Evolutionary conservation across 805 yeast species (phyloP).

Genomic region (Candida boleticola): DNA sequence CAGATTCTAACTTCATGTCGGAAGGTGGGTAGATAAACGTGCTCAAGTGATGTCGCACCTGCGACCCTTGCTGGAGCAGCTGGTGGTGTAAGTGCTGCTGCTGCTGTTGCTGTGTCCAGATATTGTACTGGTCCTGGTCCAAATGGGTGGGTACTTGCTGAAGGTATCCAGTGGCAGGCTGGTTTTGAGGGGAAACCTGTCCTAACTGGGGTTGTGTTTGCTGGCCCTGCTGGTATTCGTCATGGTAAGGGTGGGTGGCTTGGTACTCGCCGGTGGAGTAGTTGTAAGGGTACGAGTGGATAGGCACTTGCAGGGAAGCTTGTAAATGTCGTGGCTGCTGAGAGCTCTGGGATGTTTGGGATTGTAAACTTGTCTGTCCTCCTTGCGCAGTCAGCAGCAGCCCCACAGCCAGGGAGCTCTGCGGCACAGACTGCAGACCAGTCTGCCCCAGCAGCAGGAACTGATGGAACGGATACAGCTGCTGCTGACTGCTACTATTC

Average conservation of each 20-base stretch:
- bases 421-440: background rate
- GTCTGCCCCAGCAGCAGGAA: background rate
- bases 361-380: too few species aligned
- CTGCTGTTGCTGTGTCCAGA: conserved; percentile 1
- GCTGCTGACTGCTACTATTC: background rate
- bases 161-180: background rate
- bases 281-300: conserved; percentile 1
- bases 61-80: background rate
- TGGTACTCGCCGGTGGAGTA: background rate
- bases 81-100: background rate
- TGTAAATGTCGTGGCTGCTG: background rate
- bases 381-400: too few species aligned
- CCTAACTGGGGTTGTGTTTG: background rate
- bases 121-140: conserved; percentile 1
- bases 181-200: background rate
- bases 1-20: background rate
- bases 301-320: background rate
- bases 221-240: background rate
- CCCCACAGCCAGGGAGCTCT: too few species aligned
- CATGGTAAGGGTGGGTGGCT: background rate
- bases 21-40: conserved; percentile 1
- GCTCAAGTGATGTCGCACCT: conserved; percentile 1
- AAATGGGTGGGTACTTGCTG: background rate
- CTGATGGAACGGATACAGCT: conserved; percentile 1
- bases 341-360: background rate